Conservation (phyloP, 257 asterid genomes). For the Solanum chiquidenum region DNA sequence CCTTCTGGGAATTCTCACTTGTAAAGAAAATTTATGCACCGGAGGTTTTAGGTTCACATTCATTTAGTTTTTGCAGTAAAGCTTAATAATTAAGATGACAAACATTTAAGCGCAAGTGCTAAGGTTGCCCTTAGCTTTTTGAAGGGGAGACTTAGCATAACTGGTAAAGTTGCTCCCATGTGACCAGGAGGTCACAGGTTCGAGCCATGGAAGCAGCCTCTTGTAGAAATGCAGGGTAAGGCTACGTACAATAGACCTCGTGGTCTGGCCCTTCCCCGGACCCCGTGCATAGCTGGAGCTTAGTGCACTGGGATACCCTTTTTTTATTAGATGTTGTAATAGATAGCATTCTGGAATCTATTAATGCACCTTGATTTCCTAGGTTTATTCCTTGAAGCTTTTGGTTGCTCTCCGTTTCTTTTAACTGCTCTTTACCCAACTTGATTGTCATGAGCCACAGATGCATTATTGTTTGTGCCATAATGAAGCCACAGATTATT, state of each 20-base stretch:
- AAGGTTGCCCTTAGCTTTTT: neutral
- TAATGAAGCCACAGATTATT: neutral
- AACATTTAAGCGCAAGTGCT: neutral
- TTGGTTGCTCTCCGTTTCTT: neutral
- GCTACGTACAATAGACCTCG: neutral
- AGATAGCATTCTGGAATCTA: neutral
- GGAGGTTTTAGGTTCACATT: neutral
- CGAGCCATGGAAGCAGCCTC: neutral
- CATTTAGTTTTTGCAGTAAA: neutral
- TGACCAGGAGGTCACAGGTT: neutral
- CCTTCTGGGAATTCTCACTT: neutral
- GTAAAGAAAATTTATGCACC: neutral
- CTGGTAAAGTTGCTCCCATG: neutral
- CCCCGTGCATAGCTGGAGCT: neutral
- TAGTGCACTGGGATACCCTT: neutral
- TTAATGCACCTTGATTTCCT: neutral
- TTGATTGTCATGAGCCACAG: neutral
- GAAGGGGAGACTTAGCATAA: neutral
- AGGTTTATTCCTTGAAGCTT: neutral
- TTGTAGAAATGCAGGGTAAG: neutral
- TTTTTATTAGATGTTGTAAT: neutral
- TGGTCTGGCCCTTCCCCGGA: neutral
- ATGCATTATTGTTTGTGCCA: neutral
- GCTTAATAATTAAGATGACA: neutral
- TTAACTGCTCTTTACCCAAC: neutral